Evolutionary conservation across 768 basidiomycete species (phyloP).

Genomic region (Tylopilus intermedius): DNA sequence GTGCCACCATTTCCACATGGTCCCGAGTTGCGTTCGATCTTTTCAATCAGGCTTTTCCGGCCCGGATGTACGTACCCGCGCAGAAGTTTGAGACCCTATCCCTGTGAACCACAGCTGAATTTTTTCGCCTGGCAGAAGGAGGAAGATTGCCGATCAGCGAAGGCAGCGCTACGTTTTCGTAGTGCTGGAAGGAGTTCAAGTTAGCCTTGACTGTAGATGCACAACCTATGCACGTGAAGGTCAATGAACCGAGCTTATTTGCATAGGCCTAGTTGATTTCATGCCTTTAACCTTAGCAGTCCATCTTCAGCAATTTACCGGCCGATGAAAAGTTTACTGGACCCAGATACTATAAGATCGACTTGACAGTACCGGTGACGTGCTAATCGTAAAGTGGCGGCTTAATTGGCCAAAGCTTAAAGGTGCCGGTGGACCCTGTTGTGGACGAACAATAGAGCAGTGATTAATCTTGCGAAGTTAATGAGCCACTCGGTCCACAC

Average conservation of each 20-base stretch:
- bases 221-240: too few relatives aligned
- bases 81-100: slow-evolving; percentile 34
- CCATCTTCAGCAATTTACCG: too few relatives aligned
- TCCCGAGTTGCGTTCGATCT: slow-evolving; percentile 34
- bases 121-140: slow-evolving; percentile 33
- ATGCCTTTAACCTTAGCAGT: too few relatives aligned
- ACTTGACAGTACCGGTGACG: not conserved
- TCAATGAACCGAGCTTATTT: too few relatives aligned
- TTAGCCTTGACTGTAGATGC: too few relatives aligned
- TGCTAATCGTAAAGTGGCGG: not conserved
- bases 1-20: slow-evolving; percentile 27
- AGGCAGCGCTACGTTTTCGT: too few relatives aligned
- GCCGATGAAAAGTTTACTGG: not conserved
- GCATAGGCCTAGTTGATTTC: too few relatives aligned
- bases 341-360: too few relatives aligned
- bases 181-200: too few relatives aligned
- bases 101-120: slow-evolving; percentile 39
- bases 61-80: slow-evolving; percentile 36
- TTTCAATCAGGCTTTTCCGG: slow-evolving; percentile 25
- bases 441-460: slow-evolving; percentile 14
- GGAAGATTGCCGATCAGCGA: not conserved
- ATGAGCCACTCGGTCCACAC: slow-evolving; percentile 23
- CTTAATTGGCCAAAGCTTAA: not conserved
- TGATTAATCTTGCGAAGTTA: not conserved
- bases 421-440: not conserved